Percentiles rank a stretch among this genome's conserved stretches.
Evolutionary conservation across 2,329 filamentous ascomycete genomes (phyloP).

Genomic region (Neopestalotiopsis clavispora): DNA sequence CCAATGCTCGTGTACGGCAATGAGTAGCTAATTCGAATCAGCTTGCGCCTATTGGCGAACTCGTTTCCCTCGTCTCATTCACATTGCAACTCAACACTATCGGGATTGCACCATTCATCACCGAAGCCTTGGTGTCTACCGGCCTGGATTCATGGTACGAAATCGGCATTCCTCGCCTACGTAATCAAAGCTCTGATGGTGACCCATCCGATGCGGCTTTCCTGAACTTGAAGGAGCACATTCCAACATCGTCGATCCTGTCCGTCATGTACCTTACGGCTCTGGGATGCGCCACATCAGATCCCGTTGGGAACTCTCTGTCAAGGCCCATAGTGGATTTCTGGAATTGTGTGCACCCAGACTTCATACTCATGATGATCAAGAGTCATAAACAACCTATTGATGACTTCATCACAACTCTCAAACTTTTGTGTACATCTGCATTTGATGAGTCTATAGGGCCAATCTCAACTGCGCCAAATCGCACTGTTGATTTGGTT

Average conservation of each 20-base stretch:
- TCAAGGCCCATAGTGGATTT: slow-evolving; percentile 51
- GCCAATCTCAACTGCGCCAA: slow-evolving; percentile 53
- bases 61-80: slow-evolving; percentile 52
- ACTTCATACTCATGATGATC: slow-evolving; percentile 71
- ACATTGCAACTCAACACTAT: slow-evolving; percentile 31
- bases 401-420: slow-evolving; percentile 65
- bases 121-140: slow-evolving; percentile 59
- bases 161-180: slow-evolving; percentile 62
- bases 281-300: slow-evolving; percentile 58
- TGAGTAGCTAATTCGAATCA: slow-evolving; percentile 4
- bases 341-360: slow-evolving; percentile 70
- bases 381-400: slow-evolving; percentile 67
- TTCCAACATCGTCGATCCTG: slow-evolving; percentile 69
- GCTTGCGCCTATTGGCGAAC: slow-evolving; percentile 66
- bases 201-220: slow-evolving; percentile 49
- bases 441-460: slow-evolving; percentile 69
- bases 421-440: slow-evolving; percentile 71
- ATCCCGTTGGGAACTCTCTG: slow-evolving; percentile 27
- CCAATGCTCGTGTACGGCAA: not conserved
- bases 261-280: slow-evolving; percentile 68
- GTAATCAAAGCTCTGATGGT: slow-evolving; percentile 45
- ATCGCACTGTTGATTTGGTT: slow-evolving; percentile 46
- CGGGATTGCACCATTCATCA: slow-evolving; percentile 62
- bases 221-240: slow-evolving; percentile 54
- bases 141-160: slow-evolving; percentile 65